Evolutionary conservation across 805 yeast species (phyloP), one percentile per base, ranked within the genome.

Genomic region (Kodamaea kakaduensis): DNA sequence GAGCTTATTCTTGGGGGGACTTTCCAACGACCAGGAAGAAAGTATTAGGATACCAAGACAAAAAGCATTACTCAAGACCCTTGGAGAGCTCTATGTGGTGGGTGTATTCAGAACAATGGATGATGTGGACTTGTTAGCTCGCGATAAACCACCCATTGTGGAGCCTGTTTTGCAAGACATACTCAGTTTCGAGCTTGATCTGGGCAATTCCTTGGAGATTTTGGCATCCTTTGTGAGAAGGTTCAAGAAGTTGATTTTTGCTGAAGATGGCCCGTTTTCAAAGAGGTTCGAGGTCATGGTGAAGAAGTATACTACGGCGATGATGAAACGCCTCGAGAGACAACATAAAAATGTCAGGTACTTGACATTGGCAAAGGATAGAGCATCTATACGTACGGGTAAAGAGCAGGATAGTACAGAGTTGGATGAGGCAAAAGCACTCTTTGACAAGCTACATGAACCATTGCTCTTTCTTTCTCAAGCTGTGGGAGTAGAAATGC

Each of bases 361-460:
- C 14, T 50, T 67, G 9, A 57, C 58, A 14, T 55, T 56, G 14
- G 65, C 62, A 34, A 75, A 71, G 37, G 67, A 69, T 29, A 73
- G 71, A 36, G 73, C 78, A 2, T 76, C 82, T 36, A 74, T 84
- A 37, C 70, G 83, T 45, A 77, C 83, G 1, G 95, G 95, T 16
- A 75, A 71, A 42, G 78, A 74, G 12, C 71, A 69, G 35, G 48
- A 58, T 30, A 61, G 62, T 28, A 53, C 51, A 1, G 69, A 65
- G 25, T 45, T 59, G 22, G 62, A 67, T 10, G 45, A 43, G 9
- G 32, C 58, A 7, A 24, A 40, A 1, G 64, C 62, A n/a, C 37
- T 65, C 9, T 67, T 62, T 43, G 76, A 73, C 21, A 66, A 60
- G 37, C 70, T 81, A 42, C 57, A 63, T 16, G 17, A 53, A 1